Percentiles rank a stretch among this genome's conserved stretches.
Conservation (phyloP, 2,329 filamentous ascomycete genomes). For the Ophiostoma pallidulum region DNA sequence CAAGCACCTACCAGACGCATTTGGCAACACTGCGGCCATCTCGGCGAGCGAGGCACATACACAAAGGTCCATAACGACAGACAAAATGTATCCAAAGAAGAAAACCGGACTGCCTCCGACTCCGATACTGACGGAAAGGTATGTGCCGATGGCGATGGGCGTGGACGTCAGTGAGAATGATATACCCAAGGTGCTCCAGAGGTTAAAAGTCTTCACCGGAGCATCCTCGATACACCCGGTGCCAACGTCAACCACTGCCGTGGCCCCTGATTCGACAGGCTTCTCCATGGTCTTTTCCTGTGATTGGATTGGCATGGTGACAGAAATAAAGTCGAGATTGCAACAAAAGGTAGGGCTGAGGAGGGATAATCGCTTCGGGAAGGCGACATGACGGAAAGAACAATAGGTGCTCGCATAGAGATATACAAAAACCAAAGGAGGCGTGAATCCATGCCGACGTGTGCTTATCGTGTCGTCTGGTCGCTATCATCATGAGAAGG, state of each 20-base stretch:
- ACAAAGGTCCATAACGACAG: not conserved
- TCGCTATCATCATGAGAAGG: not conserved
- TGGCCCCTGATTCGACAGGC: not conserved
- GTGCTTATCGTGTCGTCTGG: too few relatives aligned
- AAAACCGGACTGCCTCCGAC: conserved; percentile 9
- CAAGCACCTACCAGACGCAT: conserved; percentile 1
- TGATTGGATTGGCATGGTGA: not conserved
- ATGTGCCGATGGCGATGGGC: conserved; percentile 6
- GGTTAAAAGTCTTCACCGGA: not conserved
- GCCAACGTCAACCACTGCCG: not conserved
- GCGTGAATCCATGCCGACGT: too few relatives aligned
- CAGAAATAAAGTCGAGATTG: not conserved
- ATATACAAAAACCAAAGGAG: not conserved
- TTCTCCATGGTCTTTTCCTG: not conserved
- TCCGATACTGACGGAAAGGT: conserved; percentile 4
- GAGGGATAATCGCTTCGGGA: too few relatives aligned
- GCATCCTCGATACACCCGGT: not conserved
- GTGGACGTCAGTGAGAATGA: conserved; percentile 1
- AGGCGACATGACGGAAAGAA: too few relatives aligned
- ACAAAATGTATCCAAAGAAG: conserved; percentile 6
- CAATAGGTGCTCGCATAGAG: not conserved
- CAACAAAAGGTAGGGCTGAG: not conserved
- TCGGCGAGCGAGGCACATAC: conserved; percentile 6
- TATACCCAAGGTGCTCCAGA: conserved; percentile 2
- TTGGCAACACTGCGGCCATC: conserved; percentile 5